These are phyloP conservation scores for Silene latifolia DNA, from an alignment of 148 eudicot genomes.

Conservation along the genomic window DNA sequence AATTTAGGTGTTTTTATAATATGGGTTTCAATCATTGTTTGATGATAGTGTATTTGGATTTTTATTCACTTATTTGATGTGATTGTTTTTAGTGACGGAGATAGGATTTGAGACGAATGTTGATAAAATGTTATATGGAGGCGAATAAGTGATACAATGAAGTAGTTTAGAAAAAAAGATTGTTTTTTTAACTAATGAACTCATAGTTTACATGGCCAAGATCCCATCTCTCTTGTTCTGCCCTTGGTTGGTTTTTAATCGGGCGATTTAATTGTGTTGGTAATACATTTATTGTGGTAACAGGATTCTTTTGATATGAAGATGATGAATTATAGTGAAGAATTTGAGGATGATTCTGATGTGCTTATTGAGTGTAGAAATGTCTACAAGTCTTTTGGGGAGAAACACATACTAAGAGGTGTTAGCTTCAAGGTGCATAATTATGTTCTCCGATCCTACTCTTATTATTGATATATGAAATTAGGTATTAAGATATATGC, in stretches of 20 bases:
- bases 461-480: neutral
- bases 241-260: neutral
- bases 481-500: neutral
- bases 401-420: conserved; percentile 83
- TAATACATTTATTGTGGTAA: conserved; percentile 1
- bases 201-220: no score
- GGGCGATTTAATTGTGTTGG: neutral
- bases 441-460: neutral
- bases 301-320: conserved; percentile 45
- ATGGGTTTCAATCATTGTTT: neutral
- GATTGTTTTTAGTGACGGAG: no score
- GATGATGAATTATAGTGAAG: conserved; percentile 32
- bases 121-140: no score
- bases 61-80: neutral
- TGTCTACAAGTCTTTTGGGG: conserved; percentile 82
- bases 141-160: no score
- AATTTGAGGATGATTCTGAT: conserved; percentile 65
- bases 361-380: conserved; percentile 87
- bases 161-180: neutral
- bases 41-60: neutral
- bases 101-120: no score
- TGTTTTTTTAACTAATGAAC: neutral
- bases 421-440: conserved; percentile 80
- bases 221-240: neutral
- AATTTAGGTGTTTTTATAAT: no score